A percentile compares a stretch with the other conserved stretches of the same genome.
Evolutionary conservation across 192 early-diverging fungal genomes (phyloP).

Genomic region (Nowakowskiella sp.): DNA sequence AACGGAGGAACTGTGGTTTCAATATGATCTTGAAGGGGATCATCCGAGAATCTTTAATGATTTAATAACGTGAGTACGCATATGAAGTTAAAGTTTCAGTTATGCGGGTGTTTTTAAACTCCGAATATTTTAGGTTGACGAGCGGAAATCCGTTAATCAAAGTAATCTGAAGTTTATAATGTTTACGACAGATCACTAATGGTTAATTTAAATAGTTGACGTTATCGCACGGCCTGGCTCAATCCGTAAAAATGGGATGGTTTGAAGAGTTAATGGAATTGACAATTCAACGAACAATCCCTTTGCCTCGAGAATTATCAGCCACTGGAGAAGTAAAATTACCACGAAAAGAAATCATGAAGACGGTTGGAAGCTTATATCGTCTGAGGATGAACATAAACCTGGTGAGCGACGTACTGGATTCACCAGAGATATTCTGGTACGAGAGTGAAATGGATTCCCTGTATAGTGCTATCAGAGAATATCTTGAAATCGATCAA

Average conservation of each 20-base stretch:
- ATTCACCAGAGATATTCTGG: conserved; percentile 93
- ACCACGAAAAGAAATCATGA: conserved; percentile 31
- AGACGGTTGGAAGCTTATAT: conserved; percentile 52
- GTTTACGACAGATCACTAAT: background rate
- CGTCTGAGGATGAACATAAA: conserved; percentile 87
- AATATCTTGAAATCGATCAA: conserved; percentile 6
- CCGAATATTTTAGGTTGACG: conserved; percentile 19
- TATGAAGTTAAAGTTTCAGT: background rate
- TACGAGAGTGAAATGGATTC: conserved; percentile 73
- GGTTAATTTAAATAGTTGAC: background rate
- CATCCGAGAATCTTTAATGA: conserved; percentile 53
- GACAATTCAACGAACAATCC: conserved; percentile 3
- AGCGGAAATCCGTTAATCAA: conserved; percentile 6
- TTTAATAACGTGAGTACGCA: conserved; percentile 42
- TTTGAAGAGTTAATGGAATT: conserved; percentile 3
- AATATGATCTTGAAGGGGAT: background rate
- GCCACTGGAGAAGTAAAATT: conserved; percentile 13
- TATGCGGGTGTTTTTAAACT: background rate
- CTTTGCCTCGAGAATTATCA: conserved; percentile 15
- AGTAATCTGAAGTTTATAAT: background rate
- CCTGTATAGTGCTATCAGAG: conserved; percentile 68
- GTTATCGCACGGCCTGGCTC: background rate
- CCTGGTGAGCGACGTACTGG: conserved; percentile 77
- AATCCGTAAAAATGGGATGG: conserved; percentile 1
- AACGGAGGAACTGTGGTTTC: conserved; percentile 28